Evolutionary conservation across 768 basidiomycete genomes (phyloP).

Genomic region (Phlebiopsis gigantea): DNA sequence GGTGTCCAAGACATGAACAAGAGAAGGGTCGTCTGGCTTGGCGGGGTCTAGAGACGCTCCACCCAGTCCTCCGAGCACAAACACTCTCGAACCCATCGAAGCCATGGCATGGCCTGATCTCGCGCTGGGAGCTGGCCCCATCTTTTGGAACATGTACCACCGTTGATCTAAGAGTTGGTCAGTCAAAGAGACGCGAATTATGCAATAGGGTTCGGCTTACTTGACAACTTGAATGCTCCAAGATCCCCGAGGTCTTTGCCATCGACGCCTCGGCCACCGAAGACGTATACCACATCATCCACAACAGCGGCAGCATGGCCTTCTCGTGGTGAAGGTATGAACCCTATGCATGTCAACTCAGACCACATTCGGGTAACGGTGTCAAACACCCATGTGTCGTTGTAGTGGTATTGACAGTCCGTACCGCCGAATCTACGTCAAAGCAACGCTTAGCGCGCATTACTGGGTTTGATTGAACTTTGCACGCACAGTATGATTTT

Average conservation of each 20-base stretch:
- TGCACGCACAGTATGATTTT: conserved; percentile 73
- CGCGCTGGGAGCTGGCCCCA: conserved; percentile 92
- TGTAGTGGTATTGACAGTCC: conserved; percentile 98
- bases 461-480: not conserved
- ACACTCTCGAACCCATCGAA: conserved; percentile 79
- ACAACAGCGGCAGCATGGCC: conserved; percentile 96
- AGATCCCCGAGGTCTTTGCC: conserved; percentile 94
- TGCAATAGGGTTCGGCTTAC: conserved; percentile 45
- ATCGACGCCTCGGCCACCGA: conserved; percentile 95
- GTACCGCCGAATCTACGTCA: conserved; percentile 90
- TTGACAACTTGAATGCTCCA: conserved; percentile 95
- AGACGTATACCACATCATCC: conserved; percentile 96
- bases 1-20: conserved; percentile 92
- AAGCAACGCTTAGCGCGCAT: not conserved
- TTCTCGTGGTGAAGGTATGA: conserved; percentile 91
- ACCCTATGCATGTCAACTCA: conserved; percentile 93
- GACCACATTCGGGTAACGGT: conserved; percentile 76
- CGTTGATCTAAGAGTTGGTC: conserved; percentile 62
- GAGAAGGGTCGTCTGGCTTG: conserved; percentile 70
- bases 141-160: conserved; percentile 99
- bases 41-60: conserved; percentile 82
- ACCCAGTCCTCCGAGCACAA: conserved; percentile 92
- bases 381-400: conserved; percentile 97
- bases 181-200: not conserved
- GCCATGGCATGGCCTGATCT: conserved; percentile 99